Conservation (phyloP, 768 basidiomycete genomes). For the Macrolepiota dolichaula region DNA sequence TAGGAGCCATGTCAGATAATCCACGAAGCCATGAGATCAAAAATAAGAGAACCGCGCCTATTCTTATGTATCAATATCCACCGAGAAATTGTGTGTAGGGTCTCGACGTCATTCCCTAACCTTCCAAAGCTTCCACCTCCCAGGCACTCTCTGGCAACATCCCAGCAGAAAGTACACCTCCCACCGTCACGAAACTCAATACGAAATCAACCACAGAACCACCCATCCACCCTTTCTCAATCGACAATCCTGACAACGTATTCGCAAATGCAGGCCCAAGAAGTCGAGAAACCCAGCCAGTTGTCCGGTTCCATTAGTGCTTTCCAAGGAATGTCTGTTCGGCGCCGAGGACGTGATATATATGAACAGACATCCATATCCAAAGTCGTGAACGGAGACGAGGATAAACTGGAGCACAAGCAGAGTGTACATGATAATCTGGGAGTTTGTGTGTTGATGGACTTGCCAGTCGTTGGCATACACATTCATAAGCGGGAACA, state of each 20-base stretch:
- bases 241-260: slow-evolving; percentile 52
- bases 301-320: slow-evolving; percentile 56
- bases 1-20: no score
- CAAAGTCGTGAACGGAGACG: neutral
- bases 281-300: slow-evolving; percentile 45
- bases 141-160: neutral
- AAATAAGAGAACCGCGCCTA: no score
- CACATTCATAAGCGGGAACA: slow-evolving; percentile 44
- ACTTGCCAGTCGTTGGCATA: slow-evolving; percentile 28
- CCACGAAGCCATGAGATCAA: no score
- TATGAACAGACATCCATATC: slow-evolving; percentile 20
- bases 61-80: no score
- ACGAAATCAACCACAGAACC: slow-evolving; percentile 50
- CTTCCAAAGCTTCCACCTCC: neutral
- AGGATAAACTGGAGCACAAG: neutral
- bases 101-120: neutral
- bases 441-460: neutral
- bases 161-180: slow-evolving; percentile 33
- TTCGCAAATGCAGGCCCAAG: slow-evolving; percentile 51
- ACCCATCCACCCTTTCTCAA: slow-evolving; percentile 42
- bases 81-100: no score
- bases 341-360: slow-evolving; percentile 53
- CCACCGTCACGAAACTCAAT: slow-evolving; percentile 30
- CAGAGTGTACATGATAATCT: neutral
- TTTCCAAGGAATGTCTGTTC: slow-evolving; percentile 50